Base-by-base conservation (phyloP, 202 grass and related monocot species). In the Hordeum pubiflorum region DNA sequence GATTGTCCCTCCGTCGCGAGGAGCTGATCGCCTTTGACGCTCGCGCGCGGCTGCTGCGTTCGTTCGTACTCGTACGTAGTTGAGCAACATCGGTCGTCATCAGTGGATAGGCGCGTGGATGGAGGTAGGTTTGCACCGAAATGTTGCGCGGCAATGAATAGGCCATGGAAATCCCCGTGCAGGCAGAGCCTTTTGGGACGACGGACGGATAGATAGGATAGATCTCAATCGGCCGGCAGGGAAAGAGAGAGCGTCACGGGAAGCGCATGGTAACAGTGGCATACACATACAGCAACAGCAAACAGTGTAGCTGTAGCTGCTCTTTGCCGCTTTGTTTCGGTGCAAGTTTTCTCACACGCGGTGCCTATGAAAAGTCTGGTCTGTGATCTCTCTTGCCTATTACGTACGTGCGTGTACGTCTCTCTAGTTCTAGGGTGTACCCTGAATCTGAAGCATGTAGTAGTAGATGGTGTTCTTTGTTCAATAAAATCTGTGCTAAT, bases 111-210 rank as follows among this genome's bases (percentile, higher is more conserved):
- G 37, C 38, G 39, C 21, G 22, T 27, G 23, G 3, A 44, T 5
- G 40, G 40, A 73, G 69, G 39, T 63, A 63, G 31, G 31, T 32
- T 32, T 64, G 17, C 59, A 74, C 58, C 69, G 7, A 82, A 55
- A 37, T 75, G 80, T 54, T 26, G 29, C 63, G 33, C 22, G 70
- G 74, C 64, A 86, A 81, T 86, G 85, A 86, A 86, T 76, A 82
- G 40, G 72, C 38, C 79, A 39, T 27, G 54, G 54, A n/a, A 41
- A 71, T 86, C 85, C 84, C 78, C 85, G 85, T 86, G 85, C 46
- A 13, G 14, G 24, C 24, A 8, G 14, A 56, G 69, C 41, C 77
- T 85, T 86, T 77, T 31, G 17, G 5, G 62, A 34, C 37, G 82
- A 62, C 14, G 6, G 41, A 43, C 38, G 18, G 70, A 69, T 67